These are phyloP conservation scores for Talaromyces proteolyticus DNA, from an alignment of 495 filamentous ascomycete genomes.

Conservation along the genomic window DNA sequence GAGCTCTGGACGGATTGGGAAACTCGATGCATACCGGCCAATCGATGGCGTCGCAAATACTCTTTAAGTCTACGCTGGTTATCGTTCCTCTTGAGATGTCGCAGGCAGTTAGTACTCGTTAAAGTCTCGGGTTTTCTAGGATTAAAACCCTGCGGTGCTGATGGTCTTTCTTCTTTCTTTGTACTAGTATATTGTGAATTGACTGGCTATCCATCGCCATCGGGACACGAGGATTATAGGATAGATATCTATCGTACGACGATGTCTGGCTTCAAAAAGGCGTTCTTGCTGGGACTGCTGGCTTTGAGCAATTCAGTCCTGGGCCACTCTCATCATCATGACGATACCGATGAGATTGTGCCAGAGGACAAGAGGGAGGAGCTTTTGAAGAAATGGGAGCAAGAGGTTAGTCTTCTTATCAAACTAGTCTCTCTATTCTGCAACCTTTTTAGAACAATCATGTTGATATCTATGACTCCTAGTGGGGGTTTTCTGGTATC, in stretches of 20 bases:
- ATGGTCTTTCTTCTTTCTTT: slow-evolving; percentile 11
- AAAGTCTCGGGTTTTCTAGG: no score
- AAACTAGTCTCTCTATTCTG: neutral
- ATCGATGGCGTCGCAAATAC: neutral
- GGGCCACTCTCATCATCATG: slow-evolving; percentile 27
- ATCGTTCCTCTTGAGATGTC: no score
- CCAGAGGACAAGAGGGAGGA: slow-evolving; percentile 37
- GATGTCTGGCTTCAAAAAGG: slow-evolving; percentile 17
- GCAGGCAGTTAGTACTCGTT: no score
- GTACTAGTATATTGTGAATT: neutral
- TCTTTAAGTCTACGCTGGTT: no score
- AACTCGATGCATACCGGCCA: slow-evolving; percentile 4
- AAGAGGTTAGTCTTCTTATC: slow-evolving; percentile 30
- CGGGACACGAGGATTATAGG: no score
- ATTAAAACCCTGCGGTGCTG: no score
- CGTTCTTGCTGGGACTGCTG: slow-evolving; percentile 18
- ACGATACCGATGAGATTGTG: slow-evolving; percentile 31
- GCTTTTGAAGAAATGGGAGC: slow-evolving; percentile 47
- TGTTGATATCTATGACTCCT: neutral
- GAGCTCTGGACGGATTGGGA: slow-evolving; percentile 1
- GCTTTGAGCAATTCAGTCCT: slow-evolving; percentile 29
- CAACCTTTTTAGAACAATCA: no score
- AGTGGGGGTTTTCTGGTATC: slow-evolving; percentile 77
- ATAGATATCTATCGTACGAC: no score
- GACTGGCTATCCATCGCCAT: neutral